These are phyloP conservation scores for Diaporthe ilicicola DNA, from an alignment of 2,329 filamentous ascomycete genomes.

Conservation along the genomic window DNA sequence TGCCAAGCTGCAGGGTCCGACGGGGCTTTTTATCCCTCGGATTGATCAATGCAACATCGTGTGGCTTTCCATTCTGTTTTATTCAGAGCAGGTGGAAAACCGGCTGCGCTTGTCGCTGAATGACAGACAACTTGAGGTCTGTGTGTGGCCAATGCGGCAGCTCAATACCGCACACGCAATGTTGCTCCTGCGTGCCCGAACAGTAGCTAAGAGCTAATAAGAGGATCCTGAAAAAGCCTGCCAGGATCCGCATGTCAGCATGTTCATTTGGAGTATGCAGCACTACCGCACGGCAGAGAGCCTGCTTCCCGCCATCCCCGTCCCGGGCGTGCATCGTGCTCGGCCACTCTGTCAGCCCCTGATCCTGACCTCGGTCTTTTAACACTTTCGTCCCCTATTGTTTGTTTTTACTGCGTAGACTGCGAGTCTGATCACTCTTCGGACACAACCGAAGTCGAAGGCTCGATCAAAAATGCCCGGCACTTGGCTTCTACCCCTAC, in stretches of 20 bases:
- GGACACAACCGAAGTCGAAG: background rate
- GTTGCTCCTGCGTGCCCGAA: background rate
- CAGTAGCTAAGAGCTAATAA: background rate
- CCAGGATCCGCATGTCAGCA: background rate
- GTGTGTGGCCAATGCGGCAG: background rate
- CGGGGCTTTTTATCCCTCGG: background rate
- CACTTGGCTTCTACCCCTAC: background rate
- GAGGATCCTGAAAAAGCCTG: slow-evolving; percentile 1
- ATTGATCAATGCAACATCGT: slow-evolving; percentile 1
- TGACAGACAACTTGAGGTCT: background rate
- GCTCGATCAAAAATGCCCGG: background rate
- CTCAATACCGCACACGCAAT: background rate
- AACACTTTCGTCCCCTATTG: background rate
- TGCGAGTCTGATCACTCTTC: background rate
- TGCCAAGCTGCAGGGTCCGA: slow-evolving; percentile 27
- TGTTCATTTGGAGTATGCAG: background rate
- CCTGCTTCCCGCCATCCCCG: slow-evolving; percentile 27
- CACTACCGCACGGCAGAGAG: slow-evolving; percentile 14
- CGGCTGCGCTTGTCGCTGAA: background rate
- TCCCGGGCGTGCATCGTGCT: slow-evolving; percentile 15
- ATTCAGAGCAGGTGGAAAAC: background rate
- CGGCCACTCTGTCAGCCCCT: slow-evolving; percentile 7
- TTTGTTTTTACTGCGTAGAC: background rate
- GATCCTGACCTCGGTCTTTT: background rate
- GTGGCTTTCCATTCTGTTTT: background rate